Base-by-base conservation (phyloP, 2,329 filamentous ascomycete species). In the Sporothrix pallida region DNA sequence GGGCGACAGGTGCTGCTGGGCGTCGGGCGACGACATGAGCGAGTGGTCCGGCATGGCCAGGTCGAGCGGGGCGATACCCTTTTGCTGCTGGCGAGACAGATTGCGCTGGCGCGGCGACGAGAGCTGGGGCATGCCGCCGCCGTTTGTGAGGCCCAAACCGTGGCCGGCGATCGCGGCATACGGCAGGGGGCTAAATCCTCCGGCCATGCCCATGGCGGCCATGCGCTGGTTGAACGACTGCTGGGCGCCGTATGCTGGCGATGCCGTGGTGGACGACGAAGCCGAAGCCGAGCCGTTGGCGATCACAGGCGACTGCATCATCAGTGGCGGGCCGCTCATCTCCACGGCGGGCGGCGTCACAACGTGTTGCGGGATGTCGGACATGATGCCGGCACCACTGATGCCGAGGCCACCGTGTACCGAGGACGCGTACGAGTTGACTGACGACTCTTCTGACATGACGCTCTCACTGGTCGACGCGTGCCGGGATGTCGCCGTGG, bases 1-100 rank as follows among this genome's bases (percentile, higher is more conserved):
- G 0, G 92, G 92, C 0, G 92, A 94, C 1, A 95, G 84, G 76
- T 86, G 87, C 58, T 86, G 87, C 58, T 74, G 73, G 13, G 63
- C 79, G 9, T 88, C 87, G 9, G 83, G 80, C 4, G 80, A 78
- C 71, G 82, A 80, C 42, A 67, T 48, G 12, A 83, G 77, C 26
- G 82, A 81, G 23, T 82, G 81, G 46, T 85, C 84, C 3, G 84
- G 82, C 54, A 86, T 85, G 1, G 87, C 87, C 15, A 89, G 83
- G 77, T 90, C 88, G 20, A 89, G 80, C 7, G 88, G 86, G 15
- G 87, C 87, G 75, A 89, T 87, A 26, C 84, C 84, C 74, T 82
- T 87, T 60, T 86, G 85, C 31, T 83, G 86, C 26, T 83, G 81
- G 12, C 85, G 83, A 3, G 81, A 80, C 74, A 83, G 76, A 54